A percentile compares a stretch with the other conserved stretches of the same genome.
phyloP scores from a whole-genome alignment of 768 basidiomycete species.

The Tricholomella constricta region DNA sequence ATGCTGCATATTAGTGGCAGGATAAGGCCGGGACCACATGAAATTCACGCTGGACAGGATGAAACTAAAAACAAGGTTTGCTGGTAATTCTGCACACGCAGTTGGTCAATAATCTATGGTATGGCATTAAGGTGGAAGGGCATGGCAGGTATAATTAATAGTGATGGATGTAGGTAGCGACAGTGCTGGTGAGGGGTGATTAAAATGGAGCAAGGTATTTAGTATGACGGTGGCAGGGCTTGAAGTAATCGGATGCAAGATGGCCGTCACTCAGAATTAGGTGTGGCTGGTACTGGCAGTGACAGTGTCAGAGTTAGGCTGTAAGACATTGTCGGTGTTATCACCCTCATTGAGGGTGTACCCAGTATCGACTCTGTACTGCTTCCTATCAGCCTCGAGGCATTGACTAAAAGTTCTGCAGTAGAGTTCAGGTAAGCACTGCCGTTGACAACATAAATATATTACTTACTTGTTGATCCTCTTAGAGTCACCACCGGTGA shows the following conservation, averaged over 20 bases:
- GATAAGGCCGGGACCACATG: too few species aligned
- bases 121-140: neutral
- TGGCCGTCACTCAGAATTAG: too few species aligned
- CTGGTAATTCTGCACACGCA: neutral
- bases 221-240: too few species aligned
- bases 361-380: neutral
- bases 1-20: too few species aligned
- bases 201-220: neutral
- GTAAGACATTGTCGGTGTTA: neutral
- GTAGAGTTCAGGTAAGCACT: neutral
- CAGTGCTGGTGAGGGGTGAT: neutral
- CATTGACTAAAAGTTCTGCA: constrained; percentile 5
- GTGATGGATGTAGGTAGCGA: neutral
- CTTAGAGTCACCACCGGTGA: constrained; percentile 3
- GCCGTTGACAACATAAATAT: neutral
- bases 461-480: constrained; percentile 11
- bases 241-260: too few species aligned
- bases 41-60: too few species aligned
- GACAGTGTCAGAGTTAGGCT: neutral
- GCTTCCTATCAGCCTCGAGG: constrained; percentile 3
- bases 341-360: neutral
- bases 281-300: neutral
- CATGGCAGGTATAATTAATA: neutral
- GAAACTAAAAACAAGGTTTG: too few species aligned
- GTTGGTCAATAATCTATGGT: neutral